phyloP scores from a whole-genome alignment of 208 protist genomes.

The Acanthamoeba quina region DNA sequence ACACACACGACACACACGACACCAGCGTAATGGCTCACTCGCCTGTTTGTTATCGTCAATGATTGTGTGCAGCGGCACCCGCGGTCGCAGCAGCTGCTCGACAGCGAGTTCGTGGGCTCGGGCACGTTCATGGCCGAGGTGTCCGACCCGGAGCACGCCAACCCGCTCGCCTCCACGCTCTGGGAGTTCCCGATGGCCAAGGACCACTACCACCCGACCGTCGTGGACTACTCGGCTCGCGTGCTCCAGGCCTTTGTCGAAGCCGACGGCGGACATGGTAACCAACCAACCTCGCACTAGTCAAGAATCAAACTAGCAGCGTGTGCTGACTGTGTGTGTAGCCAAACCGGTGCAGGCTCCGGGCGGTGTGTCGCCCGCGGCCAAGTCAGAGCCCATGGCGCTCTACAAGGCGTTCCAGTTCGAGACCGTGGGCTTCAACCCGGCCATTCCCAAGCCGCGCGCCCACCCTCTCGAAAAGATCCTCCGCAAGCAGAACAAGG shows the following conservation, averaged over 20 bases:
- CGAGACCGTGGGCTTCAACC: constrained; percentile 77
- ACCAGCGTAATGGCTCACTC: too few relatives aligned
- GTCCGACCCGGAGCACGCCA: constrained; percentile 80
- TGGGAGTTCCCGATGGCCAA: constrained; percentile 78
- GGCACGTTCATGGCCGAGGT: constrained; percentile 78
- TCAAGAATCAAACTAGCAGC: too few relatives aligned
- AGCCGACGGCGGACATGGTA: constrained; percentile 69
- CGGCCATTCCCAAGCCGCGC: constrained; percentile 73
- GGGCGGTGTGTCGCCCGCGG: constrained; percentile 43
- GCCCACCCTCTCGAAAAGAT: constrained; percentile 72
- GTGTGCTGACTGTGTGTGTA: not conserved
- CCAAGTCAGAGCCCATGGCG: constrained; percentile 55
- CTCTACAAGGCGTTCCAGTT: constrained; percentile 74
- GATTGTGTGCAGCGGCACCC: constrained; percentile 40
- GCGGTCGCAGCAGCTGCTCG: constrained; percentile 72
- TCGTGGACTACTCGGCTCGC: not conserved
- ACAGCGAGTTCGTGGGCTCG: constrained; percentile 76
- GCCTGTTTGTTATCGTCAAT: not conserved
- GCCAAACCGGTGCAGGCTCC: constrained; percentile 14
- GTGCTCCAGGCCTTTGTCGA: constrained; percentile 49
- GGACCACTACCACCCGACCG: constrained; percentile 68
- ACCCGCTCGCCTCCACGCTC: constrained; percentile 78
- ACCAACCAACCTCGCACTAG: not conserved
- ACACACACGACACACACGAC: too few relatives aligned
- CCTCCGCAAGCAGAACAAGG: constrained; percentile 70